Evolutionary conservation across 2,329 filamentous ascomycete genomes (phyloP).

Genomic region (Penicillium hesseltinei): DNA sequence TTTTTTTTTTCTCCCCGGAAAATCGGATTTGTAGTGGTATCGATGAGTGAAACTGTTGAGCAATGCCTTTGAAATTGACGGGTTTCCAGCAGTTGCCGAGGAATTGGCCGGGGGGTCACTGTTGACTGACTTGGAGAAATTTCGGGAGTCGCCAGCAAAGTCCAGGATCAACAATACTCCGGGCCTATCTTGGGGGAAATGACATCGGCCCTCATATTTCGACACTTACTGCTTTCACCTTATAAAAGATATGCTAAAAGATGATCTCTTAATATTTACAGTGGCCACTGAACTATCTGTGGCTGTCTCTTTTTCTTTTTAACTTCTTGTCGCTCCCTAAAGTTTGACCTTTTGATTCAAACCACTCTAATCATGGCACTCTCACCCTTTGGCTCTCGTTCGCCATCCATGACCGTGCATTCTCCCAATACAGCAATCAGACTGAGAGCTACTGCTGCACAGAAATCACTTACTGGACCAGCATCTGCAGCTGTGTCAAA

Average conservation of each 20-base stretch:
- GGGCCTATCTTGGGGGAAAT: conserved; percentile 3
- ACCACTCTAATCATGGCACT: conserved; percentile 36
- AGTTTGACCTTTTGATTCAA: conserved; percentile 1
- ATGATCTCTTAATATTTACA: conserved; percentile 4
- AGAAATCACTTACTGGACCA: conserved; percentile 24
- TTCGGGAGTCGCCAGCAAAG: conserved; percentile 21
- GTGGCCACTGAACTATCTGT: neutral
- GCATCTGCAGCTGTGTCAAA: conserved; percentile 13
- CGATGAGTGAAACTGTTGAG: neutral
- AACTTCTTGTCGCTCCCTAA: neutral
- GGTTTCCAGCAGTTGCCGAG: neutral
- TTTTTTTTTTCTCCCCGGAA: neutral
- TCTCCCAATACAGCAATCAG: conserved; percentile 34
- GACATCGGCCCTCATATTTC: neutral
- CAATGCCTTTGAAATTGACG: neutral
- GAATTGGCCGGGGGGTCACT: conserved; percentile 8
- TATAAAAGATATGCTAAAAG: neutral
- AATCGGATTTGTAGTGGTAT: neutral
- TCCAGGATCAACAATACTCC: conserved; percentile 36
- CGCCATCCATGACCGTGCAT: conserved; percentile 35
- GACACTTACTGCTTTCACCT: neutral
- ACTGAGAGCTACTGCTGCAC: conserved; percentile 36
- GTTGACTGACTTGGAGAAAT: conserved; percentile 27
- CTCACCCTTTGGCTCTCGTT: conserved; percentile 44
- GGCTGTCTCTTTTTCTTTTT: neutral